Conservation (phyloP, 768 basidiomycete species). For the Heimioporus sp. region DNA sequence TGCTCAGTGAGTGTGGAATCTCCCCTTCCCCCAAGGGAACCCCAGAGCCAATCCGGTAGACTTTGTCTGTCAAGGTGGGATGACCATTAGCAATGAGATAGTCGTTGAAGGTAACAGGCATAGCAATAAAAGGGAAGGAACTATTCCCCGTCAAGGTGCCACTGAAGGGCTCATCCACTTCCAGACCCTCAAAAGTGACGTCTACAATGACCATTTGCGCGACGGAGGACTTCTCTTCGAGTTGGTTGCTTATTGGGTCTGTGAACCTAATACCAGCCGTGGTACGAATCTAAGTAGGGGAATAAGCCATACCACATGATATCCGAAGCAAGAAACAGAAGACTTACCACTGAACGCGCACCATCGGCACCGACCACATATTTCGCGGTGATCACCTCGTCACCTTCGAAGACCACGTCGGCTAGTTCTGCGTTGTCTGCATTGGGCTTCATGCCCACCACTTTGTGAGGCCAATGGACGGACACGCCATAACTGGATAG, state of each 20-base stretch:
- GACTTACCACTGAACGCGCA: slow-evolving; percentile 14
- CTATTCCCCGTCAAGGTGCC: slow-evolving; percentile 5
- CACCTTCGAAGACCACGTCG: slow-evolving; percentile 48
- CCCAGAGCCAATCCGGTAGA: slow-evolving; percentile 44
- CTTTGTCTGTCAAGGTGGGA: background rate
- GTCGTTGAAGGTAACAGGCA: slow-evolving; percentile 17
- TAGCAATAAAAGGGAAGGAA: slow-evolving; percentile 11
- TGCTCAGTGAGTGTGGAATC: slow-evolving; percentile 38
- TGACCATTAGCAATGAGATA: slow-evolving; percentile 17
- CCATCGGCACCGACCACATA: slow-evolving; percentile 57
- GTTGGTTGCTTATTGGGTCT: slow-evolving; percentile 39
- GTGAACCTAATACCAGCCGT: slow-evolving; percentile 41
- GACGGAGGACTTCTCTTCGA: slow-evolving; percentile 25
- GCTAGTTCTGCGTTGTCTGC: slow-evolving; percentile 25
- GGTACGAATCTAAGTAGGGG: slow-evolving; percentile 39
- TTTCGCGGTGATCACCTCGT: slow-evolving; percentile 39
- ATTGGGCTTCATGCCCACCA: slow-evolving; percentile 35
- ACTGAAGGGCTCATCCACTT: background rate
- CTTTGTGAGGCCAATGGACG: slow-evolving; percentile 39
- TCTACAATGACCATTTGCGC: slow-evolving; percentile 29
- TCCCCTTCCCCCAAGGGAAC: slow-evolving; percentile 36
- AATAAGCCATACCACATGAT: background rate
- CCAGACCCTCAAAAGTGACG: slow-evolving; percentile 11
- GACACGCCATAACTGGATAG: slow-evolving; percentile 32
- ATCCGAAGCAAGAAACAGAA: background rate